Conservation (phyloP, 768 basidiomycete genomes). For the Megacollybia marginata region DNA sequence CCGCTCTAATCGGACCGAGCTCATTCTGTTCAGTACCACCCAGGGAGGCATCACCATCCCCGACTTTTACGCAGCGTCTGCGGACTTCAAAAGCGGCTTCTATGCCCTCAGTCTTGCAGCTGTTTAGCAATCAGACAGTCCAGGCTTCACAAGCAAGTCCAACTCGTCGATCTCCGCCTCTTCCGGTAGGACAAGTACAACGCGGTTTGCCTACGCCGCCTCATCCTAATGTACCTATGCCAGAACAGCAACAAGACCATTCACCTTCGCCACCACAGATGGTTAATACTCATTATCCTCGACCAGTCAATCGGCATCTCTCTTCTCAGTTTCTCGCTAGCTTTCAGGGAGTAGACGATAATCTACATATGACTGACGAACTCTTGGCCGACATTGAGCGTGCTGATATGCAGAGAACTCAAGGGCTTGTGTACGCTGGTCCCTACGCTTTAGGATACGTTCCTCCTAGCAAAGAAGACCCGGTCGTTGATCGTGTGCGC, state of each 20-base stretch:
- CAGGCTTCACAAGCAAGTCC: conserved; percentile 31
- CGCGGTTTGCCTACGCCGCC: conserved; percentile 37
- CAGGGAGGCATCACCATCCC: conserved; percentile 44
- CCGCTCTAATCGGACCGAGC: neutral
- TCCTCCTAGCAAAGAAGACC: neutral
- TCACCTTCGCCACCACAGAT: conserved; percentile 15
- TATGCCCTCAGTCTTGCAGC: conserved; percentile 55
- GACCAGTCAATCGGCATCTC: conserved; percentile 51
- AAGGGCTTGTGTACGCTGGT: conserved; percentile 33
- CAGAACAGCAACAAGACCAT: conserved; percentile 16
- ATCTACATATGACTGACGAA: conserved; percentile 64
- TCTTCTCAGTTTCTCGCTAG: conserved; percentile 50
- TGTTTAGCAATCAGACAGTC: conserved; percentile 32
- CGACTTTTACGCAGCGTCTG: conserved; percentile 40
- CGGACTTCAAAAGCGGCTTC: conserved; percentile 53
- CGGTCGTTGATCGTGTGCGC: conserved; percentile 46
- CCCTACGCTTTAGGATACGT: conserved; percentile 16
- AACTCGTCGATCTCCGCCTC: conserved; percentile 32
- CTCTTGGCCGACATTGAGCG: conserved; percentile 67
- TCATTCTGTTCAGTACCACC: conserved; percentile 11
- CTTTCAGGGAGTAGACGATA: conserved; percentile 46
- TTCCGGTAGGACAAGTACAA: conserved; percentile 22
- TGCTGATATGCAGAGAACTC: conserved; percentile 56
- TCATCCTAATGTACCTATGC: conserved; percentile 29
- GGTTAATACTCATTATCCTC: conserved; percentile 47